phyloP scores from a whole-genome alignment of 228 moss, liverwort and hornwort species.

The Sphagnum fallax region DNA sequence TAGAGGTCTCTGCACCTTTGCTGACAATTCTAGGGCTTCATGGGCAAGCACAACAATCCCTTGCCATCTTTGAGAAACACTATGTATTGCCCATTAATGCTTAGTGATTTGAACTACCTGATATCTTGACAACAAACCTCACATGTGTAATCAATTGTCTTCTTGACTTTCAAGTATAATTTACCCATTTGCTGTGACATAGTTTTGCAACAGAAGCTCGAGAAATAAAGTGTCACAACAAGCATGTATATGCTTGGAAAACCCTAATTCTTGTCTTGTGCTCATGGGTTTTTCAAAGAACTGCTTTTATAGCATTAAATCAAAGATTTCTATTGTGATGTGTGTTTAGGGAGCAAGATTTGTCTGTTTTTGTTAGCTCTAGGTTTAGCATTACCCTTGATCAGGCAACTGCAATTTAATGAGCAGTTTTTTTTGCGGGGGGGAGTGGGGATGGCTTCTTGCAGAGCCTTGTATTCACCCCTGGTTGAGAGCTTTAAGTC shows the following conservation, averaged over 20 bases:
- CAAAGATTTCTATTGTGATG: neutral
- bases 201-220: no score
- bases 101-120: no score
- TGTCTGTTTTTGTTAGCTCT: neutral
- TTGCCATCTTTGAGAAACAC: no score
- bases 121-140: no score
- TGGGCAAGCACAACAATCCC: neutral
- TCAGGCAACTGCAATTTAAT: neutral
- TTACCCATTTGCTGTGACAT: no score
- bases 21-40: neutral
- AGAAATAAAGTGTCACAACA: no score
- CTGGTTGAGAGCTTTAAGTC: conserved; percentile 42
- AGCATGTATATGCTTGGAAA: no score
- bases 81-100: no score
- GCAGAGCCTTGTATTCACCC: conserved; percentile 60
- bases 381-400: neutral
- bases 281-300: neutral
- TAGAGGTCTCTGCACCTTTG: neutral
- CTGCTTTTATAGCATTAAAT: neutral
- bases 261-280: neutral
- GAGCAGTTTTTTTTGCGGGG: neutral
- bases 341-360: no score
- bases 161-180: no score
- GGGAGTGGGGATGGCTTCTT: neutral
- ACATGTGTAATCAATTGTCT: no score